phyloP scores from a whole-genome alignment of 2,329 filamentous ascomycete genomes.

The Talaromyces sp. region DNA sequence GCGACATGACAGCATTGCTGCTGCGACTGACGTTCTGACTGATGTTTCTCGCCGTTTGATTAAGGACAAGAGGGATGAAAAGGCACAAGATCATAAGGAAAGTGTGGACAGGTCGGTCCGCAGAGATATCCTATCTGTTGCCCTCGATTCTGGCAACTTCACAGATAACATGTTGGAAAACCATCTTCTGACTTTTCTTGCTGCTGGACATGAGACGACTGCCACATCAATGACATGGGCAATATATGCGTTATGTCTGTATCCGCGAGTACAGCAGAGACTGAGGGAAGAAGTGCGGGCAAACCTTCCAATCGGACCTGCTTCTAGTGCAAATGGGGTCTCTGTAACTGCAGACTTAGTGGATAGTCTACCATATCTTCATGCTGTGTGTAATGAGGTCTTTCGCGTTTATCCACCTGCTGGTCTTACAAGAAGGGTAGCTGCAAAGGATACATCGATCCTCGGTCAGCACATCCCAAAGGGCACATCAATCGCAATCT shows the following conservation, averaged over 20 bases:
- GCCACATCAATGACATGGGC: conserved; percentile 27
- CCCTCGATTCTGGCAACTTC: conserved; percentile 71
- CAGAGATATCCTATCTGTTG: conserved; percentile 74
- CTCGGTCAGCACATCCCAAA: conserved; percentile 62
- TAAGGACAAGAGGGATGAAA: conserved; percentile 2
- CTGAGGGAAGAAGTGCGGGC: conserved; percentile 26
- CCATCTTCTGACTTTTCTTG: conserved; percentile 86
- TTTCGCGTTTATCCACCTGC: conserved; percentile 71
- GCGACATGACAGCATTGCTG: conserved; percentile 2
- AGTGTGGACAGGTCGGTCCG: background rate
- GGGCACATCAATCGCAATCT: conserved; percentile 65
- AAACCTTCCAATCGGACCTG: conserved; percentile 17
- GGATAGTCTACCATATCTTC: conserved; percentile 72
- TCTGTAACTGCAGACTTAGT: background rate
- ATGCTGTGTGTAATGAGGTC: conserved; percentile 73
- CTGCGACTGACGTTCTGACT: conserved; percentile 4
- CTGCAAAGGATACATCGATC: conserved; percentile 64
- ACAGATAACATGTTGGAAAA: conserved; percentile 75
- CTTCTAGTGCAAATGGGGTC: background rate
- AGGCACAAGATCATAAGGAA: background rate
- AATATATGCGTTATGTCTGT: conserved; percentile 24
- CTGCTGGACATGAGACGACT: conserved; percentile 49
- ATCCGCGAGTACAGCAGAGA: conserved; percentile 25
- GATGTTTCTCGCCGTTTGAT: conserved; percentile 4
- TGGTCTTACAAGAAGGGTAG: conserved; percentile 64